Evolutionary conservation across 768 basidiomycete species (phyloP).

Genomic region (Lactarius akahatsu): DNA sequence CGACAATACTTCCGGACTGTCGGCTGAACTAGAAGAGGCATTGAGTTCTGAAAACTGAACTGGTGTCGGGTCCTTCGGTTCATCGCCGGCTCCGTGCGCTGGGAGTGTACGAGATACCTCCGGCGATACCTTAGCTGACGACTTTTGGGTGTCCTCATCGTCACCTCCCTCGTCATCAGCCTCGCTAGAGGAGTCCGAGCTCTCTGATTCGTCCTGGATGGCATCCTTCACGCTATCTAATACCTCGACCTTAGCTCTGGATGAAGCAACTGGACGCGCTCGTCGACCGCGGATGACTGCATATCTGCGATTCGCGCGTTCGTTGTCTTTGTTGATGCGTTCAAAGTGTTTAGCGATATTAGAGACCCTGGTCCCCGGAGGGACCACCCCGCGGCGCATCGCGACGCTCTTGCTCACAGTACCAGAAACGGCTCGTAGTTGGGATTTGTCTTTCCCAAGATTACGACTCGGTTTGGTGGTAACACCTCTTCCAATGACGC

Average conservation of each 20-base stretch:
- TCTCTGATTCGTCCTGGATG: conserved; percentile 78
- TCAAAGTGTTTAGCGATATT: conserved; percentile 92
- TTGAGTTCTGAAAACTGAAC: conserved; percentile 5
- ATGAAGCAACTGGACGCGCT: conserved; percentile 86
- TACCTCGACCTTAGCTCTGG: conserved; percentile 84
- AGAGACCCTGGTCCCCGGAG: conserved; percentile 69
- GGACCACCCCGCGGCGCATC: conserved; percentile 51
- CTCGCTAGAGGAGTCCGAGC: conserved; percentile 62
- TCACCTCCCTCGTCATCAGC: conserved; percentile 70
- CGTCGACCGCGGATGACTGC: conserved; percentile 83
- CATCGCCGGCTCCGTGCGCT: neutral
- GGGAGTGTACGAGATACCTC: conserved; percentile 22
- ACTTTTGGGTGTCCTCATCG: conserved; percentile 46
- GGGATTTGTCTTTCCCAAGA: conserved; percentile 39
- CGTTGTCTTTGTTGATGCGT: conserved; percentile 70
- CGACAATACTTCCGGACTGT: conserved; percentile 10
- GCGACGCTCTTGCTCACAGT: conserved; percentile 46
- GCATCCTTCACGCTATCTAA: conserved; percentile 90
- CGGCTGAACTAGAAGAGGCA: conserved; percentile 4
- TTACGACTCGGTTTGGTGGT: conserved; percentile 38
- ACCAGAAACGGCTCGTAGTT: conserved; percentile 46
- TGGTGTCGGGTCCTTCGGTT: conserved; percentile 7
- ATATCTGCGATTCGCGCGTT: conserved; percentile 74
- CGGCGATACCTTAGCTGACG: conserved; percentile 35
- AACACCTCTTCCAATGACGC: conserved; percentile 39